phyloP scores from a whole-genome alignment of 1,284 basidiomycete genomes.

The Cryptococcus floricola region DNA sequence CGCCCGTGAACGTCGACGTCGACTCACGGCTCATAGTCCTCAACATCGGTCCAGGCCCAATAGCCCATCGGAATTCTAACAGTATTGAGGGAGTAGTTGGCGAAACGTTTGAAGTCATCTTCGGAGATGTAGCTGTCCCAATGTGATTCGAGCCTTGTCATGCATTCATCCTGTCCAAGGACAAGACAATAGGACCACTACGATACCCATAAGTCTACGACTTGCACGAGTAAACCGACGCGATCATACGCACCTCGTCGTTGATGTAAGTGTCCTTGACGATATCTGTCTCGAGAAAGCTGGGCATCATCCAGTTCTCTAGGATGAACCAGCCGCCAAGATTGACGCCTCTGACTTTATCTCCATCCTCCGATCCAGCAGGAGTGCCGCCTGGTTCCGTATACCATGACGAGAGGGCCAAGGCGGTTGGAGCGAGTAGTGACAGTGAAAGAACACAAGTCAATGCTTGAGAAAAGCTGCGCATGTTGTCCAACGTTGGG shows the following conservation, averaged over 20 bases:
- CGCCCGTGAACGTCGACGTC: background rate
- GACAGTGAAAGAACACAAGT: background rate
- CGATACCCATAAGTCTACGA: background rate
- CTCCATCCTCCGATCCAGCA: conserved; percentile 24
- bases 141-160: conserved; percentile 25
- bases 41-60: conserved; percentile 37
- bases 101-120: conserved; percentile 46
- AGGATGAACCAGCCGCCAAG: conserved; percentile 41
- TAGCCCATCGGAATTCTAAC: conserved; percentile 42
- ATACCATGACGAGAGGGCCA: conserved; percentile 30
- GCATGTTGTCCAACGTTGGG: background rate
- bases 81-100: conserved; percentile 34
- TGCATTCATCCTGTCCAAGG: conserved; percentile 28
- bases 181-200: conserved; percentile 32
- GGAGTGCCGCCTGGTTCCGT: conserved; percentile 30
- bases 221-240: background rate
- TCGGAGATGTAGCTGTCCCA: conserved; percentile 46
- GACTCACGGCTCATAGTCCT: conserved; percentile 46
- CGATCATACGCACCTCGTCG: conserved; percentile 24
- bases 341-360: conserved; percentile 41
- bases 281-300: conserved; percentile 23
- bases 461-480: background rate
- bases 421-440: conserved; percentile 4
- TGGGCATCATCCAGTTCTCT: conserved; percentile 42
- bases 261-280: conserved; percentile 17